phyloP scores from a whole-genome alignment of 257 asterid species.

The Solanum peruvianum region DNA sequence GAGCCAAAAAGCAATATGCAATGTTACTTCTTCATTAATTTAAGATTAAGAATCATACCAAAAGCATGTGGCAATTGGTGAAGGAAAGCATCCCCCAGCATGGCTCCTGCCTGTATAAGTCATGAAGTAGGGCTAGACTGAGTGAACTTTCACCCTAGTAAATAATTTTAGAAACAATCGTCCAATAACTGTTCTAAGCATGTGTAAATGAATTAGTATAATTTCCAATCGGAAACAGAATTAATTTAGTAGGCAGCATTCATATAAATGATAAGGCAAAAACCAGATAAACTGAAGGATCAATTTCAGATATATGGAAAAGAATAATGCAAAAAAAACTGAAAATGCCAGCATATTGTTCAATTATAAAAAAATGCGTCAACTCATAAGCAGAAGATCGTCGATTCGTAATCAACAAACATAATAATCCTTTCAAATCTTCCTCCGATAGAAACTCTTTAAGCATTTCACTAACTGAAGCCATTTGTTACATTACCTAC shows the following conservation, averaged over 20 bases:
- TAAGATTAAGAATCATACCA: constrained; percentile 37
- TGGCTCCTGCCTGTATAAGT: constrained; percentile 87
- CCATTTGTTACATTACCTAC: not conserved
- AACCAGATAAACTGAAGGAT: not conserved
- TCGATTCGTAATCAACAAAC: not conserved
- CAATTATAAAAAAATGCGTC: not conserved
- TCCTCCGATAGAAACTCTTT: not conserved
- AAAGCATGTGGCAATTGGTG: constrained; percentile 99
- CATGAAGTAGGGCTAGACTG: not conserved
- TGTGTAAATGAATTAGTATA: not conserved
- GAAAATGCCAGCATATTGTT: not conserved
- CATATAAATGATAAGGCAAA: not conserved
- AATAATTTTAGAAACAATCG: not conserved
- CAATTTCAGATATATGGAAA: not conserved
- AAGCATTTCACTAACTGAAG: not conserved
- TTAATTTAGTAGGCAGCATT: not conserved
- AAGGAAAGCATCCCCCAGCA: constrained; percentile 99
- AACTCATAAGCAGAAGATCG: not conserved
- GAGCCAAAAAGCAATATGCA: not conserved
- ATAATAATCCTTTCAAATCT: not conserved
- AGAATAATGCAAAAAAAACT: not conserved
- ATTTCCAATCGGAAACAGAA: not conserved
- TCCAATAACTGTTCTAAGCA: not conserved
- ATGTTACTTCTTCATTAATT: not conserved
- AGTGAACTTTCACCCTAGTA: not conserved